Percentiles rank a stretch among this genome's conserved stretches.
These are phyloP conservation scores for Pseudevernia furfuracea DNA, from an alignment of 495 filamentous ascomycete genomes.

Conservation along the genomic window DNA sequence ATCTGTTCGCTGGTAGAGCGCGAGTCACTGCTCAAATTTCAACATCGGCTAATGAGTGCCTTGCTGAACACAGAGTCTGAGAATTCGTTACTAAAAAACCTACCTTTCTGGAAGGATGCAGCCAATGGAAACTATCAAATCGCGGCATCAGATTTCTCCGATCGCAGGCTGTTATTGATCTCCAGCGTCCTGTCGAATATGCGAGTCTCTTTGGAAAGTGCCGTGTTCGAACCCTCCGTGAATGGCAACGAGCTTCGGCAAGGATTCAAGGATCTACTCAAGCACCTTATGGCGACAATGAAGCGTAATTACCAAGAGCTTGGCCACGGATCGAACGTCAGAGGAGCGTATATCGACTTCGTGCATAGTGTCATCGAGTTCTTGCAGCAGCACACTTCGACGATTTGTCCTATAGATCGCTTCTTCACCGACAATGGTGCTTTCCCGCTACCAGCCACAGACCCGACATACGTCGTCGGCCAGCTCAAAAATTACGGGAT, in stretches of 20 bases:
- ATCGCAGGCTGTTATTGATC: slow-evolving; percentile 52
- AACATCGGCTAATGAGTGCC: slow-evolving; percentile 52
- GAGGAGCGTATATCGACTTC: slow-evolving; percentile 58
- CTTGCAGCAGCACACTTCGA: slow-evolving; percentile 57
- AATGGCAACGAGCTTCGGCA: slow-evolving; percentile 36
- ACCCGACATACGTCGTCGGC: slow-evolving; percentile 64
- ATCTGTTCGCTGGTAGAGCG: slow-evolving; percentile 57
- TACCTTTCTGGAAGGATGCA: slow-evolving; percentile 49
- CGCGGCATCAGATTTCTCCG: slow-evolving; percentile 45
- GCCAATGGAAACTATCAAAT: slow-evolving; percentile 41
- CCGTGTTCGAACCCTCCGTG: slow-evolving; percentile 29
- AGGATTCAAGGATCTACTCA: slow-evolving; percentile 50
- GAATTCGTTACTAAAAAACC: slow-evolving; percentile 50
- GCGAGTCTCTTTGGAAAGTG: slow-evolving; percentile 44
- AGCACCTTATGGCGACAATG: slow-evolving; percentile 57
- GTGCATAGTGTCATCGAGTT: slow-evolving; percentile 56
- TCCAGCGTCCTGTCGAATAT: slow-evolving; percentile 60
- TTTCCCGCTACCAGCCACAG: slow-evolving; percentile 57
- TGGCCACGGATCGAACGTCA: slow-evolving; percentile 33
- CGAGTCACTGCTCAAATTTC: slow-evolving; percentile 58
- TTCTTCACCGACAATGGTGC: slow-evolving; percentile 61
- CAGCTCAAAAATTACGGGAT: slow-evolving; percentile 56
- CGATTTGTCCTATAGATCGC: slow-evolving; percentile 53
- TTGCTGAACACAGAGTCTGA: slow-evolving; percentile 43
- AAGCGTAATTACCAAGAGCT: slow-evolving; percentile 60